phyloP scores from a whole-genome alignment of 768 basidiomycete genomes.

The Trametes elegans region DNA sequence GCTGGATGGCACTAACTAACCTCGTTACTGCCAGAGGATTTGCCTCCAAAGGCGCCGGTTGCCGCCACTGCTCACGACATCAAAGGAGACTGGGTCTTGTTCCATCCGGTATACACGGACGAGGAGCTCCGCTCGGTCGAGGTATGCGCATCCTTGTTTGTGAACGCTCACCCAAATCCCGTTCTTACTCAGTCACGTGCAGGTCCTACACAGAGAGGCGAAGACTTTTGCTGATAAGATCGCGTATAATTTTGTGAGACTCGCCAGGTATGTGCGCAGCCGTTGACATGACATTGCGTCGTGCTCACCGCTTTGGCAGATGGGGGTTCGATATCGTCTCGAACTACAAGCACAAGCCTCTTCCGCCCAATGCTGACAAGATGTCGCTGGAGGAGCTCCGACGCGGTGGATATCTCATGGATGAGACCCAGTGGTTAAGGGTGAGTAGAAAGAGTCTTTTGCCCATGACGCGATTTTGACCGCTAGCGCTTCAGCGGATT shows the following conservation, averaged over 20 bases:
- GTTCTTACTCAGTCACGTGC: neutral
- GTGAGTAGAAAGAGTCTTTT: constrained; percentile 35
- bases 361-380: constrained; percentile 51
- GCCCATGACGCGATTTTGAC: neutral
- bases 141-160: constrained; percentile 36
- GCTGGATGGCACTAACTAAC: no score
- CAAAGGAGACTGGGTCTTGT: constrained; percentile 83
- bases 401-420: constrained; percentile 69
- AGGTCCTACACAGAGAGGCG: constrained; percentile 71
- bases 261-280: constrained; percentile 41
- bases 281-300: neutral
- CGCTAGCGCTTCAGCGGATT: constrained; percentile 44
- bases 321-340: constrained; percentile 81
- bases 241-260: constrained; percentile 59
- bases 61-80: constrained; percentile 17
- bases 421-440: constrained; percentile 73
- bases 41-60: constrained; percentile 6
- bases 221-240: constrained; percentile 71
- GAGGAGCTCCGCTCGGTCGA: constrained; percentile 73
- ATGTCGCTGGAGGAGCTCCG: constrained; percentile 75
- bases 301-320: constrained; percentile 35
- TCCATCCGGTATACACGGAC: constrained; percentile 86
- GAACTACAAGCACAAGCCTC: constrained; percentile 74
- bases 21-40: constrained; percentile 21
- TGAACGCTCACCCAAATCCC: neutral